These are phyloP conservation scores for Drechslerella coelobrocha DNA, from an alignment of 2,329 filamentous ascomycete genomes.

Conservation along the genomic window DNA sequence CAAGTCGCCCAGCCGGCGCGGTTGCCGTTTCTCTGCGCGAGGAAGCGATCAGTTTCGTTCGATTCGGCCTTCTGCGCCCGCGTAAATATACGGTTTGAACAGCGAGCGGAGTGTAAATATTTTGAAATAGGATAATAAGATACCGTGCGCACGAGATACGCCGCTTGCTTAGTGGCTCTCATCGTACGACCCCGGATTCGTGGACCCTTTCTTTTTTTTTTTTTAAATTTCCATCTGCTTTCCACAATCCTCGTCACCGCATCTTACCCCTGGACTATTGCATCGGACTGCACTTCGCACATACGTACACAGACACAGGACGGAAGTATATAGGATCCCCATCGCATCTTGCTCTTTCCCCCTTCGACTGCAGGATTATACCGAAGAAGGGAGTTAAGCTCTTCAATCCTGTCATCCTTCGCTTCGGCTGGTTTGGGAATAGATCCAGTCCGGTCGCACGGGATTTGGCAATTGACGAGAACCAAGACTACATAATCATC, in stretches of 20 bases:
- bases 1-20: neutral
- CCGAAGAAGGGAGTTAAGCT: too few species aligned
- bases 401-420: neutral
- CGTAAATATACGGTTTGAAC: neutral
- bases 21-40: conserved; percentile 2
- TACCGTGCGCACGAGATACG: too few species aligned
- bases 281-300: too few species aligned
- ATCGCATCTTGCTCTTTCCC: too few species aligned
- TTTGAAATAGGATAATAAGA: neutral
- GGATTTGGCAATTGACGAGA: neutral
- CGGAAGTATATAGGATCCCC: too few species aligned
- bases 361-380: too few species aligned
- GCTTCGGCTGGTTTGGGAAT: neutral
- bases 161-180: too few species aligned
- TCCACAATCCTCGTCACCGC: neutral
- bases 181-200: neutral
- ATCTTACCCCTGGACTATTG: too few species aligned
- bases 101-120: neutral
- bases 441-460: neutral
- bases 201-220: neutral
- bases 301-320: too few species aligned
- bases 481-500: neutral
- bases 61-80: neutral
- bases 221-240: neutral
- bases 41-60: neutral